Percentiles rank a stretch among this genome's conserved stretches.
These are phyloP conservation scores for Kandelia obovata DNA, from an alignment of 345 rosid species.

Conservation along the genomic window DNA sequence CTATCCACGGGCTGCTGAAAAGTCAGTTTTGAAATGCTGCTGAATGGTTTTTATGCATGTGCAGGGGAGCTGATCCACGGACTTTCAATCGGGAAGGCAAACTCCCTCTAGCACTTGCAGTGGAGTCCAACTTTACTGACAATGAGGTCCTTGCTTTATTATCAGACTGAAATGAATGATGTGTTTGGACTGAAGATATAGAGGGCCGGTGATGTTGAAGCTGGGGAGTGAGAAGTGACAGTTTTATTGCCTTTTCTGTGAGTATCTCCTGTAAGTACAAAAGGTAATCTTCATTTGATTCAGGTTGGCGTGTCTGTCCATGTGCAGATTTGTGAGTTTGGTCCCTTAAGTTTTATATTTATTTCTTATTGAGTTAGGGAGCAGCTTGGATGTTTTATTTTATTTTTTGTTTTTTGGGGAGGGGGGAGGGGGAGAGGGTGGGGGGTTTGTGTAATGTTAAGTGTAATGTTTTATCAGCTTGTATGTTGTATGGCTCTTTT, in stretches of 20 bases:
- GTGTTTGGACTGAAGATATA: constrained; percentile 3
- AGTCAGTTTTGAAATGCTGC: not conserved
- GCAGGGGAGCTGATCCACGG: constrained; percentile 87
- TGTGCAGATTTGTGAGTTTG: constrained; percentile 27
- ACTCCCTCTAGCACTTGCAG: constrained; percentile 55
- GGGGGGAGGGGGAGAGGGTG: no score
- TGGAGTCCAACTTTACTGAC: constrained; percentile 53
- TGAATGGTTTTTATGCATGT: constrained; percentile 4
- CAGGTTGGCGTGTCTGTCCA: constrained; percentile 41
- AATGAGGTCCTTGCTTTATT: constrained; percentile 59
- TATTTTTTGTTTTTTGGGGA: no score
- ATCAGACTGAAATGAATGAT: constrained; percentile 58
- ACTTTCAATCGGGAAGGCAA: constrained; percentile 63
- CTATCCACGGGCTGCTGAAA: no score
- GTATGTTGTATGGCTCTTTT: constrained; percentile 16
- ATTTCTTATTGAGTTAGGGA: constrained; percentile 10
- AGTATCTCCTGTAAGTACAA: constrained; percentile 25
- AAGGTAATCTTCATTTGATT: constrained; percentile 22
- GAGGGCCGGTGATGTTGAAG: constrained; percentile 12
- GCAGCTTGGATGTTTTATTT: constrained; percentile 22
- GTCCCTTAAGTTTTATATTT: constrained; percentile 17
- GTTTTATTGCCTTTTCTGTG: constrained; percentile 21
- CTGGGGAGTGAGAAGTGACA: constrained; percentile 23
- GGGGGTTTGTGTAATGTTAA: constrained; percentile 16
- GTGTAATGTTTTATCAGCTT: constrained; percentile 24